A percentile compares a stretch with the other conserved stretches of the same genome.
phyloP scores from a whole-genome alignment of 192 early-diverging fungal species.

The Entophlyctis luteolus region DNA sequence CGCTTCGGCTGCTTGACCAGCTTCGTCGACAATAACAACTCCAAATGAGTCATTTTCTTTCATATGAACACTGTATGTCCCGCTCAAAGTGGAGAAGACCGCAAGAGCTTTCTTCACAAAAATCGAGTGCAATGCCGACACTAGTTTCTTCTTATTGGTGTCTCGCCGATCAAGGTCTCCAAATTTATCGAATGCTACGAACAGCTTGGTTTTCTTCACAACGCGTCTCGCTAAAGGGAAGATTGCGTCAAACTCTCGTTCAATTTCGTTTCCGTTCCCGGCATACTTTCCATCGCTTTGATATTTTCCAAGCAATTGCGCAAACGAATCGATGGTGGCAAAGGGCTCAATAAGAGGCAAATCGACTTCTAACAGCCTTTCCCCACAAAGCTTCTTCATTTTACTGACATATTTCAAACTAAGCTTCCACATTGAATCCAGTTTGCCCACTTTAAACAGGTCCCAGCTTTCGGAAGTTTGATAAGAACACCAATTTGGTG shows the following conservation, averaged over 20 bases:
- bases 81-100: slow-evolving; percentile 18
- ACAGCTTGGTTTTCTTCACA: neutral
- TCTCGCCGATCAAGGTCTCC: neutral
- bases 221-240: neutral
- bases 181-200: neutral
- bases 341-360: slow-evolving; percentile 9
- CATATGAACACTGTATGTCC: neutral
- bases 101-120: slow-evolving; percentile 8
- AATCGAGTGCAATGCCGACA: neutral
- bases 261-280: neutral
- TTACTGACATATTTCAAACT: neutral
- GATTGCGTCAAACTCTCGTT: neutral
- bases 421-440: neutral
- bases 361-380: neutral
- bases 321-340: neutral
- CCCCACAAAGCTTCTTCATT: slow-evolving; percentile 2
- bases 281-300: neutral
- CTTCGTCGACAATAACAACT: slow-evolving; percentile 22
- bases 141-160: neutral
- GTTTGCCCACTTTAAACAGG: neutral
- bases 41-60: neutral
- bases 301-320: neutral
- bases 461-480: neutral
- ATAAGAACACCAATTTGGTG: neutral
- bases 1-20: slow-evolving; percentile 14